Base-by-base conservation (phyloP, 148 eudicot species). In the Rhododendron ferrugineum region DNA sequence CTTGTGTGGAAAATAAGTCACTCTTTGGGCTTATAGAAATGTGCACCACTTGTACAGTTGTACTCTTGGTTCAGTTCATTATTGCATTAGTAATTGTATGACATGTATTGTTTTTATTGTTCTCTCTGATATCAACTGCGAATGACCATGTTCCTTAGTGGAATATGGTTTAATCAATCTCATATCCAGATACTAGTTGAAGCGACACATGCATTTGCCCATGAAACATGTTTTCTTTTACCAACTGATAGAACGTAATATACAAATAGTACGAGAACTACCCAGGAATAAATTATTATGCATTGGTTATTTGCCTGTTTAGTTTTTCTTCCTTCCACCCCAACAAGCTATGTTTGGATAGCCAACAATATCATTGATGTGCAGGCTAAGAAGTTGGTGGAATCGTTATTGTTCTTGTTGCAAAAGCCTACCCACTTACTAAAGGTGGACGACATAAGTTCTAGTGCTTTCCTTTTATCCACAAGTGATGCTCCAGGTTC, bases 331-430 rank as follows among this genome's bases (percentile, higher is more conserved):
- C 76, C 44, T 30, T 62, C 75, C 85, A 72, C 64, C 11, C 82
- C 82, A 79, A 49, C n/a, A 47, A 64, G 40, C 54, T 26, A 78
- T 62, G 42, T 77, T 28, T 86, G 10, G 14, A 40, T 40, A 14
- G 70, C 58, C 54, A 83, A 73, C 80, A 50, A 26, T 40, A 70
- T 75, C 7, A 28, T 84, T 78, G 36, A 62, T 86, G 50, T 83
- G 72, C 92, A 97, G 99, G 94, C 91, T 82, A 88, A 86, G 84
- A 93, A 93, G 84, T 89, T 88, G 81, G 92, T 89, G 13, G 90
- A 82, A 74, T 89, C 88, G 76, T 92, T 97, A 75, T 86, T 91
- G 26, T 50, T 85, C 50, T 70, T 97, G 89, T 86, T 95, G 89
- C 93, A 90, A 87, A 91, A 87, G 52, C 88, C 94, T 16, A 80